phyloP scores from a whole-genome alignment of 495 filamentous ascomycete genomes.

The Pyrenopolyporus hunteri region DNA sequence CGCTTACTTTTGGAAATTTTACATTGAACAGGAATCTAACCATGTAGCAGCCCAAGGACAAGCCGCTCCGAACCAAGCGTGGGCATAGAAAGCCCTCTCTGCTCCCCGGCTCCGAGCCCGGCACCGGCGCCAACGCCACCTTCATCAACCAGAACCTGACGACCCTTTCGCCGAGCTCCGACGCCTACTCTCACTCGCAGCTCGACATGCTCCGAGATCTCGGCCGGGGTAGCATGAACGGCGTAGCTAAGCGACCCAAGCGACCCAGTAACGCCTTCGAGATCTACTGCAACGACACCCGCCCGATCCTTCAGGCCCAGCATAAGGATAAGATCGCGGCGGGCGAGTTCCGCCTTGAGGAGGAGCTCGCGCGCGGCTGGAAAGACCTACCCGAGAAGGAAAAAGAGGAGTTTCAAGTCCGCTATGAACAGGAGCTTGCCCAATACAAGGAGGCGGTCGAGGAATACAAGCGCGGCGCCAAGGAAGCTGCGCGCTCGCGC shows the following conservation, averaged over 20 bases:
- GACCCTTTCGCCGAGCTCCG: constrained; percentile 55
- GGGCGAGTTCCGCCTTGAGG: constrained; percentile 49
- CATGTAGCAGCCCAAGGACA: constrained; percentile 77
- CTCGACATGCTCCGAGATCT: constrained; percentile 42
- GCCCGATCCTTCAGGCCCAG: constrained; percentile 47
- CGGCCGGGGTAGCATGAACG: constrained; percentile 31
- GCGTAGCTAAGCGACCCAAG: constrained; percentile 44
- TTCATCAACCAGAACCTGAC: constrained; percentile 53
- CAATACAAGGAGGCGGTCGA: constrained; percentile 51
- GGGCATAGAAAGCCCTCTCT: constrained; percentile 64
- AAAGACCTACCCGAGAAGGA: constrained; percentile 51
- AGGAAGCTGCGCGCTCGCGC: constrained; percentile 45
- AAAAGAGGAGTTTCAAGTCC: constrained; percentile 51
- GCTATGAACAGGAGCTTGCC: constrained; percentile 48
- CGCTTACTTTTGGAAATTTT: constrained; percentile 17
- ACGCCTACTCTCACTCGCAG: constrained; percentile 51
- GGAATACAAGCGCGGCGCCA: constrained; percentile 39
- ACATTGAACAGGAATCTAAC: constrained; percentile 38
- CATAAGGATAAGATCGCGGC: constrained; percentile 46
- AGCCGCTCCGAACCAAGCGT: constrained; percentile 86
- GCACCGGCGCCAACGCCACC: constrained; percentile 39
- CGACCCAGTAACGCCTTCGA: constrained; percentile 58
- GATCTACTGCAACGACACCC: constrained; percentile 56
- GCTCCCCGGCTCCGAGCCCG: constrained; percentile 43
- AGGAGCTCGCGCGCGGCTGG: constrained; percentile 58